Base-by-base conservation (phyloP, 768 basidiomycete species). In the Aureoboletus auriporus region DNA sequence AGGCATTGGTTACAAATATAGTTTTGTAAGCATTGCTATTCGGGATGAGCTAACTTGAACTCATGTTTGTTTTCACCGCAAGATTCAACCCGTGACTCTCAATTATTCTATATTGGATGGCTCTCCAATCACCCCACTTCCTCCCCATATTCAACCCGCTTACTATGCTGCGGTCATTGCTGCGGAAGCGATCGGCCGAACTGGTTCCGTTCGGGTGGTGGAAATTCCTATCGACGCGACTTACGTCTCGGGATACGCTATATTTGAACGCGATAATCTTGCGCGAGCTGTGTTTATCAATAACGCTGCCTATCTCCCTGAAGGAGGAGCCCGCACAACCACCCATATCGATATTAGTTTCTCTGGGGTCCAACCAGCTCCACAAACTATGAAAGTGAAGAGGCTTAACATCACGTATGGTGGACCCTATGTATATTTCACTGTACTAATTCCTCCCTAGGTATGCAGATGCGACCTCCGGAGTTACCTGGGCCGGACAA, bases 1-100 rank as follows among this genome's bases (percentile, higher is more conserved):
- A 47, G 84, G 84, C 13, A 69, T 86, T 45, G 84, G 84, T 1
- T 86, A 74, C 67, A 87, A 86, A 65, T 87, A 86, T 57, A 82
- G 78, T 58, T 68, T 85, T 45, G 84, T 81, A 29, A 45, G 52
- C 1, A 3, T 14, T 29, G 14, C 8, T 17, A 27, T 34, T 16
- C 11, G 6, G 8, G 33, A 17, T 10, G 28, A 39, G 16, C n/a
- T 14, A n/a, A 17, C 7, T 30, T 17, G 8, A 38, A 9, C 48
- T 43, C 3, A 40, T 35, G 8, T 27, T 14, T 29, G 6, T 16
- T n/a, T 11, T 17, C 29, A 30, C 16, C 8, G 8, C n/a, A 16
- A 42, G 85, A 75, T 88, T 41, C 85, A 87, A 63, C 86, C 85
- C 5, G 60, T 71, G 31, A 69, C 77, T 1, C 66, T 87, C 39